phyloP scores from a whole-genome alignment of 192 early-diverging fungal species.

The Geranomyces variabilis region DNA sequence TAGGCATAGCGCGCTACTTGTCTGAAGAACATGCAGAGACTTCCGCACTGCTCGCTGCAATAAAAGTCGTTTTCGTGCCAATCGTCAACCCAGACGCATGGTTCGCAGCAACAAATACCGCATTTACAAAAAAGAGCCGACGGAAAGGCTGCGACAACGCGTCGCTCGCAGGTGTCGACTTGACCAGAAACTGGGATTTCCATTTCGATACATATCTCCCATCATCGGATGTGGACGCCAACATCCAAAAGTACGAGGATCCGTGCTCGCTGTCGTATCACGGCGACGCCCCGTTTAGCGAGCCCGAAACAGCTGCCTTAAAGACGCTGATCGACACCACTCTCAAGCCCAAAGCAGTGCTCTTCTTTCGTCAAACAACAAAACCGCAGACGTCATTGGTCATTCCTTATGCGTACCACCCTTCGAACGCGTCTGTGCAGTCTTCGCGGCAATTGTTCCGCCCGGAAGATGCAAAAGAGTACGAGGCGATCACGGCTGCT shows the following conservation, averaged over 20 bases:
- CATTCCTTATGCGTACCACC: constrained; percentile 33
- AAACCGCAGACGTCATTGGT: background rate
- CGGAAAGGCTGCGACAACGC: background rate
- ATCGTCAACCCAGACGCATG: constrained; percentile 24
- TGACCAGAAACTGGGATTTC: constrained; percentile 25
- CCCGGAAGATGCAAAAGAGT: constrained; percentile 5
- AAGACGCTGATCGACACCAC: constrained; percentile 1
- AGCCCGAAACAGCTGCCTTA: constrained; percentile 29
- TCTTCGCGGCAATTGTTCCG: background rate
- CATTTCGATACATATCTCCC: constrained; percentile 32
- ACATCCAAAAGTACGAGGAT: constrained; percentile 17
- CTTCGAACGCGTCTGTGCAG: constrained; percentile 3
- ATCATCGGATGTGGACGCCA: background rate
- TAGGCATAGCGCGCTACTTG: constrained; percentile 7
- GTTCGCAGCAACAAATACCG: background rate
- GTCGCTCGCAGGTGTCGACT: constrained; percentile 20
- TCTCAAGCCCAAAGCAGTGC: constrained; percentile 15
- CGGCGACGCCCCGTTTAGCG: constrained; percentile 28
- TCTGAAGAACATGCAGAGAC: background rate
- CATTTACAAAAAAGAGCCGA: constrained; percentile 11
- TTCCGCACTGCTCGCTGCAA: background rate
- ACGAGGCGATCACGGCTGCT: background rate
- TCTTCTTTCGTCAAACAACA: constrained; percentile 21
- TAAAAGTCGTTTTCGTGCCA: constrained; percentile 21
- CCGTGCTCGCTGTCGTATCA: constrained; percentile 21